These are phyloP conservation scores for Porcisia hertigi DNA, from an alignment of 208 protist genomes.

Conservation along the genomic window DNA sequence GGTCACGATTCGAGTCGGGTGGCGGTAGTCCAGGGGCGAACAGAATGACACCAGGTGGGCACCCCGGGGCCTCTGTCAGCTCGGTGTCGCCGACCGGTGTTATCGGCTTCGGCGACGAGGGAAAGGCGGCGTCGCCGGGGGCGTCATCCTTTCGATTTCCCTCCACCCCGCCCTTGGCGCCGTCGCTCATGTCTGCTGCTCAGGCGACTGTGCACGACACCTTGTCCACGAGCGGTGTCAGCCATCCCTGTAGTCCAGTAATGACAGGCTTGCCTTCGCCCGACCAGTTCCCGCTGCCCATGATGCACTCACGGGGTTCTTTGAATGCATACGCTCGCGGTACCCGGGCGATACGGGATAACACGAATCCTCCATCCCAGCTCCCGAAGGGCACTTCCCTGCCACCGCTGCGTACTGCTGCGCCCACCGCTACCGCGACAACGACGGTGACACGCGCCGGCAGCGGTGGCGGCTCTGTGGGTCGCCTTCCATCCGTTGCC, in stretches of 20 bases:
- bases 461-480: not conserved
- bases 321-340: not conserved
- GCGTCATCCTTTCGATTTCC: conserved; percentile 8
- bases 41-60: not conserved
- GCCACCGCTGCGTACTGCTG: not conserved
- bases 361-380: too few species aligned
- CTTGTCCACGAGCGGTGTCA: not conserved
- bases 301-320: conserved; percentile 4
- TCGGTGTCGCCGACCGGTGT: conserved; percentile 8
- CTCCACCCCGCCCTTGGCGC: conserved; percentile 13
- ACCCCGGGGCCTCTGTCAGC: conserved; percentile 6
- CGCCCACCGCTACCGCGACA: not conserved
- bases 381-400: not conserved
- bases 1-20: conserved; percentile 12
- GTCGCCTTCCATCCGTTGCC: not conserved
- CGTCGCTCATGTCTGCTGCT: not conserved
- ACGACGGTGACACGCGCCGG: not conserved
- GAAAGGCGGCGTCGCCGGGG: not conserved
- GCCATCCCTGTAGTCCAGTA: not conserved
- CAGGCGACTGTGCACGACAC: not conserved
- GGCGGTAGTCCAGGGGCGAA: not conserved
- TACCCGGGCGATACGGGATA: not conserved
- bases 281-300: conserved; percentile 16
- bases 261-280: conserved; percentile 19
- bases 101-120: conserved; percentile 14